A percentile compares a stretch with the other conserved stretches of the same genome.
Evolutionary conservation across 139 green algal species (phyloP).

Genomic region (Chlorokybus atmophyticus): DNA sequence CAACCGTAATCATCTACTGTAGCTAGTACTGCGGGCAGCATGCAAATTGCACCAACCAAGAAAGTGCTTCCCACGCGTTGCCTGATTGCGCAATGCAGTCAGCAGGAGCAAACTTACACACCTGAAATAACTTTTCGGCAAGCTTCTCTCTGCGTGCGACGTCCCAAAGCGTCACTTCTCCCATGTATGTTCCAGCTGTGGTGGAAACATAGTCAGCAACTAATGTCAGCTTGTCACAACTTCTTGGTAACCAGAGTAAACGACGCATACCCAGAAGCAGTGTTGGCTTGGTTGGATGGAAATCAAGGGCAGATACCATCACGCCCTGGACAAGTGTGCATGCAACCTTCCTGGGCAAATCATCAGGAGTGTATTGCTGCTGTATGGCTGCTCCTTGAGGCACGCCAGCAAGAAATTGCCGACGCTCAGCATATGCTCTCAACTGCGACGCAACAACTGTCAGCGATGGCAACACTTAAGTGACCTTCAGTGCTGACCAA

Average conservation of each 20-base stretch:
- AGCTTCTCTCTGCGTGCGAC: conserved; percentile 18
- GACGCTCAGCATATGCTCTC: too few species aligned
- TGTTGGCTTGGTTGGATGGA: conserved; percentile 25
- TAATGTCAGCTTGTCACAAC: too few species aligned
- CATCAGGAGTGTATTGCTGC: too few species aligned
- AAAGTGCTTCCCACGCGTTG: too few species aligned
- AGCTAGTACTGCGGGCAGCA: too few species aligned
- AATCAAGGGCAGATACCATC: conserved; percentile 24
- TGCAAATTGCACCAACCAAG: conserved; percentile 13
- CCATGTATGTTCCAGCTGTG: conserved; percentile 24
- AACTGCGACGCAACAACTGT: too few species aligned
- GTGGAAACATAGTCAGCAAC: background rate
- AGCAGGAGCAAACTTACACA: too few species aligned
- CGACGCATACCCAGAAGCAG: conserved; percentile 26
- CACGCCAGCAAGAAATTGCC: too few species aligned
- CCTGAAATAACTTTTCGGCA: conserved; percentile 8
- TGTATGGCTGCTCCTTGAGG: too few species aligned
- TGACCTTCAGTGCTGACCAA: background rate
- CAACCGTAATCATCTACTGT: too few species aligned
- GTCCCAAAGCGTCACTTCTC: conserved; percentile 26
- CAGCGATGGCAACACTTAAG: background rate
- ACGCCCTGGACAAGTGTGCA: conserved; percentile 19
- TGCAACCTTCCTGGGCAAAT: conserved; percentile 17
- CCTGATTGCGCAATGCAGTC: too few species aligned
- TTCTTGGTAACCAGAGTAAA: too few species aligned